Evolutionary conservation across 2,329 filamentous ascomycete species (phyloP).

Genomic region (Chrysoporthe austroafricana): DNA sequence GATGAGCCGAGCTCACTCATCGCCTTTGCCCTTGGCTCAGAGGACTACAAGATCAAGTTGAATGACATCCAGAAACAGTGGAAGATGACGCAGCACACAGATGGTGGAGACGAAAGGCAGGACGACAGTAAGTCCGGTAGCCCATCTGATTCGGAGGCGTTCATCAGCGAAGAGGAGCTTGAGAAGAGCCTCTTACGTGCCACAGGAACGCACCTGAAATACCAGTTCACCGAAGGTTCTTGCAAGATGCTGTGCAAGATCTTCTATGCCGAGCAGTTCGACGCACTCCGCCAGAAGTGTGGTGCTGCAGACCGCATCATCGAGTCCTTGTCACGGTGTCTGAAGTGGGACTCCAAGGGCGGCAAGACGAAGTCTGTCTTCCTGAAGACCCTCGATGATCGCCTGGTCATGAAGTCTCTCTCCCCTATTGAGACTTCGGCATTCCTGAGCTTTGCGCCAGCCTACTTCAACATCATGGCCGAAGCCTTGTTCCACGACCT

Average conservation of each 20-base stretch:
- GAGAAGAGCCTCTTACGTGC: constrained; percentile 83
- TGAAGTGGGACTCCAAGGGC: constrained; percentile 97
- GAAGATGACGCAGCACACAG: constrained; percentile 46
- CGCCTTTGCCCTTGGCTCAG: constrained; percentile 85
- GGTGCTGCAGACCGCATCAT: constrained; percentile 92
- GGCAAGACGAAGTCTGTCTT: constrained; percentile 98
- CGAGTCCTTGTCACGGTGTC: constrained; percentile 90
- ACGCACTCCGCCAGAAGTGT: constrained; percentile 89
- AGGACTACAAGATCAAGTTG: constrained; percentile 84
- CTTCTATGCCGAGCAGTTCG: constrained; percentile 97
- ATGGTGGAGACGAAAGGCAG: constrained; percentile 37
- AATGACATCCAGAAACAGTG: constrained; percentile 63
- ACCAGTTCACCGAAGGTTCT: constrained; percentile 91
- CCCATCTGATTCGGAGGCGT: constrained; percentile 44
- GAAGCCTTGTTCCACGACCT: constrained; percentile 94
- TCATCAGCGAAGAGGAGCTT: constrained; percentile 69
- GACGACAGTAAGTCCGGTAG: constrained; percentile 38
- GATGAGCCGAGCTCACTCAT: constrained; percentile 97
- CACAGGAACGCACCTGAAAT: constrained; percentile 92
- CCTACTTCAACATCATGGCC: constrained; percentile 97
- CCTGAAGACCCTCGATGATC: constrained; percentile 92
- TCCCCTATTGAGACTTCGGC: constrained; percentile 90
- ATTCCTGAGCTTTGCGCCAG: constrained; percentile 92
- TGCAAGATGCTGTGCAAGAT: constrained; percentile 98
- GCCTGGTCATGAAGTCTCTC: constrained; percentile 89